Evolutionary conservation across 2,329 filamentous ascomycete species (phyloP), one percentile per base, ranked within the genome.

Genomic region (Monosporascus sp.): DNA sequence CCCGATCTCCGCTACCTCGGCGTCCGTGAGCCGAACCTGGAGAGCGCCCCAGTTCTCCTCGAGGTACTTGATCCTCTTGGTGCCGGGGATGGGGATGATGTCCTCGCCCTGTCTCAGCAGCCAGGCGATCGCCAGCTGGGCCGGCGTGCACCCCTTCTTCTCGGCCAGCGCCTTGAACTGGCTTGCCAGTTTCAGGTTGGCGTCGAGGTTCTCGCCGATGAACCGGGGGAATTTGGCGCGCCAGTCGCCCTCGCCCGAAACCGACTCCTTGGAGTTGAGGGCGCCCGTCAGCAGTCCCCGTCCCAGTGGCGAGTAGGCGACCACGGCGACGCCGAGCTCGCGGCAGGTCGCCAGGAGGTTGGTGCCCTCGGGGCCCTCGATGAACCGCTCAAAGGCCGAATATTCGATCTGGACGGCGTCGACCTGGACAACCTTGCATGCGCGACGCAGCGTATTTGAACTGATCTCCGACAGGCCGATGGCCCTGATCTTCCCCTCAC

Each of bases 71-170:
- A 69, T 53, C 48, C 59, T 67, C 59, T 68, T 72, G 1, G 70
- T 73, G 1, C 57, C 57, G 9, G 57, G 57, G 47, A 60, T 60
- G n/a, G 54, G 54, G 24, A 60, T 54, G n/a, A 60, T 50, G 34
- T 58, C 56, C 17, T 60, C 56, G 6, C 58, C 58, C 51, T 55
- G 58, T 6, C 27, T 44, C 22, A 64, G 39, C 18, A 79, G 63
- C 78, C 79, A 82, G 11, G 73, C 75, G 17, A 82, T 55, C 9
- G 75, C 76, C 34, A 81, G 62, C 63, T 81, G 77, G 3, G 68
- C 70, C 3, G 72, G 57, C 1, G 74, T 77, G 37, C 65, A 68
- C 2, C 68, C 66, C 63, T 79, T 79, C 56, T 63, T 65, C 53
- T 65, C 53, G 1, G 77, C 76, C 14, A 80, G 52, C 17, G 64